These are phyloP conservation scores for Penicillium hordei DNA, from an alignment of 2,329 filamentous ascomycete species.

Conservation along the genomic window DNA sequence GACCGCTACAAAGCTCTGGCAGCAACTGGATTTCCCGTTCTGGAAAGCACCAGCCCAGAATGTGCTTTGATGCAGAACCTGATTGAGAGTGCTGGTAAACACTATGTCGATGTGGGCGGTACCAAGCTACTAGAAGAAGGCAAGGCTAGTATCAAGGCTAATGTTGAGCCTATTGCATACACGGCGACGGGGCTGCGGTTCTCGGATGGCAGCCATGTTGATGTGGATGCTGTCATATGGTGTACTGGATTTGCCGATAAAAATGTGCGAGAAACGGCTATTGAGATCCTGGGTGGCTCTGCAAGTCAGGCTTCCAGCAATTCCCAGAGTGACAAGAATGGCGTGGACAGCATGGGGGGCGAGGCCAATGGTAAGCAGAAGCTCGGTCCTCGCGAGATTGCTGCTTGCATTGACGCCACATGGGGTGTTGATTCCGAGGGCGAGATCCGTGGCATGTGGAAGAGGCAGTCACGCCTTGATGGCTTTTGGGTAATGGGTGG, in stretches of 20 bases:
- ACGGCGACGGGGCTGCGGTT: not conserved
- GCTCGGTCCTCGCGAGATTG: not conserved
- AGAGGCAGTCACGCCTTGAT: not conserved
- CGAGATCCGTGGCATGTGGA: not conserved
- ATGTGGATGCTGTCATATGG: not conserved
- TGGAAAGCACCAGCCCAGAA: conserved; percentile 30
- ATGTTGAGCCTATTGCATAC: not conserved
- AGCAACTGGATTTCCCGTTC: conserved; percentile 39
- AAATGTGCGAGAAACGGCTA: not conserved
- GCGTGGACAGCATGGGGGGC: not conserved
- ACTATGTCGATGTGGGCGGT: conserved; percentile 44
- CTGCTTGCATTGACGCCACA: not conserved
- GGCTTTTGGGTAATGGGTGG: conserved; percentile 48
- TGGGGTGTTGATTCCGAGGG: not conserved
- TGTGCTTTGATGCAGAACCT: conserved; percentile 33
- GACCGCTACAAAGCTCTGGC: conserved; percentile 37
- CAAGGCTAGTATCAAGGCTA: not conserved
- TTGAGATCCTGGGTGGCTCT: not conserved
- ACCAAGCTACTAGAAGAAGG: conserved; percentile 21
- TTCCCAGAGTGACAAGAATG: not conserved
- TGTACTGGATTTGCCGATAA: not conserved
- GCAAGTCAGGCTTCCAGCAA: not conserved
- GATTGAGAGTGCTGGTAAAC: conserved; percentile 42
- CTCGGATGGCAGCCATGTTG: not conserved
- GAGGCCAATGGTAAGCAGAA: not conserved